These are phyloP conservation scores for Salvia hispanica DNA, from an alignment of 257 asterid genomes.

Conservation along the genomic window DNA sequence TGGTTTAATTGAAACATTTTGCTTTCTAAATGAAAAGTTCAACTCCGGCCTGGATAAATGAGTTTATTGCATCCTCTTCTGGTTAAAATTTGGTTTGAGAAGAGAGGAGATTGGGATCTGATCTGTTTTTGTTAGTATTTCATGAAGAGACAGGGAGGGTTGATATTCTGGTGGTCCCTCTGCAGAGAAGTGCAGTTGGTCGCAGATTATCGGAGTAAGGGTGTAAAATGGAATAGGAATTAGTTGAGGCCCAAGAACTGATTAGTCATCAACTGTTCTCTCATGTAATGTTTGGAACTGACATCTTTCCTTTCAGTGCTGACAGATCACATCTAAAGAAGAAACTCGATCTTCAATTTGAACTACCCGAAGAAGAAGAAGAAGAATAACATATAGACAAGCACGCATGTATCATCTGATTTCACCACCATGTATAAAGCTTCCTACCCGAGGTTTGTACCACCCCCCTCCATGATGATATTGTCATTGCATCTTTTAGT, in stretches of 20 bases:
- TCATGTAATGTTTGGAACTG: constrained; percentile 5
- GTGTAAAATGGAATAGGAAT: not conserved
- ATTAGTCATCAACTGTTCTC: not conserved
- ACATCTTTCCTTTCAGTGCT: constrained; percentile 57
- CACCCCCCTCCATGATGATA: not conserved
- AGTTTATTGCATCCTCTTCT: constrained; percentile 7
- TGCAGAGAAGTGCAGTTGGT: not conserved
- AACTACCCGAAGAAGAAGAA: constrained; percentile 71
- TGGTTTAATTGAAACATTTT: not conserved
- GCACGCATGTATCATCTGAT: constrained; percentile 20
- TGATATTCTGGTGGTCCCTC: not conserved
- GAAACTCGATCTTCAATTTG: constrained; percentile 92
- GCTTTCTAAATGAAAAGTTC: not conserved
- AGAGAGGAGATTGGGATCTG: not conserved
- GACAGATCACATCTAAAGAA: constrained; percentile 94
- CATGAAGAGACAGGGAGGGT: not conserved
- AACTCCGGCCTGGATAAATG: not conserved
- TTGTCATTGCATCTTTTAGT: not conserved
- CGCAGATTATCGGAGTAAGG: not conserved
- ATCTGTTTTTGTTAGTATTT: not conserved
- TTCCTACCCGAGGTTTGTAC: constrained; percentile 37
- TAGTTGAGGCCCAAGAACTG: constrained; percentile 6
- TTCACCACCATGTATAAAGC: constrained; percentile 23
- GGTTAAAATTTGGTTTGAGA: not conserved
- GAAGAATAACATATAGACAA: constrained; percentile 45